A percentile compares a stretch with the other conserved stretches of the same genome.
phyloP scores from a whole-genome alignment of 2,329 filamentous ascomycete species.

The Arthrobotrys musiformis region DNA sequence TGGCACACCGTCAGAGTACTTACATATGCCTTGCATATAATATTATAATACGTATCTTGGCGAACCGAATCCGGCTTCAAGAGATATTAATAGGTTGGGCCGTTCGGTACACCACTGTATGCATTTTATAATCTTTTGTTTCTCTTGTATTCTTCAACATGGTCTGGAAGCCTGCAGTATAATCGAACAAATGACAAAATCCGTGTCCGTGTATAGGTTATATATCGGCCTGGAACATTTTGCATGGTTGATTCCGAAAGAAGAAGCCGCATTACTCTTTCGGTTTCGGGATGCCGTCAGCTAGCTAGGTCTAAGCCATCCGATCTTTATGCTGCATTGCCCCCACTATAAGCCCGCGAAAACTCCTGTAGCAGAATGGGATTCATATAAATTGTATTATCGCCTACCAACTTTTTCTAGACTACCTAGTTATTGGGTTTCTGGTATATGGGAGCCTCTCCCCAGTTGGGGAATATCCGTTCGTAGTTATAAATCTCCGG shows the following conservation, averaged over 20 bases:
- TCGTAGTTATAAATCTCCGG: conserved; percentile 69
- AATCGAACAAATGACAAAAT: neutral
- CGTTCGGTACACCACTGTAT: too few species aligned
- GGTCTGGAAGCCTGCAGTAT: too few species aligned
- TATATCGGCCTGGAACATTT: neutral
- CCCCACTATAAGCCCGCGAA: neutral
- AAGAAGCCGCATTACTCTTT: neutral
- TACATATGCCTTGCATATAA: too few species aligned
- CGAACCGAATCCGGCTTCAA: too few species aligned
- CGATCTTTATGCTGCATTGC: neutral
- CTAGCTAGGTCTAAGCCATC: conserved; percentile 6
- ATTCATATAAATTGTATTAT: too few species aligned
- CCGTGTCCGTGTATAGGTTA: neutral
- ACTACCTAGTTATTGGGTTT: neutral
- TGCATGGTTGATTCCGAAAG: conserved; percentile 5
- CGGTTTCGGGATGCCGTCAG: conserved; percentile 9
- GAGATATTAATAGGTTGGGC: too few species aligned
- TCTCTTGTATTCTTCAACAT: too few species aligned
- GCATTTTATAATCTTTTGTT: too few species aligned
- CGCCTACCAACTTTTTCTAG: too few species aligned
- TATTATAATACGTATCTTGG: too few species aligned
- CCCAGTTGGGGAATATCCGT: conserved; percentile 69
- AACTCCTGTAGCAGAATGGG: too few species aligned
- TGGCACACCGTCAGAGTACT: too few species aligned
- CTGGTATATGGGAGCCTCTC: conserved; percentile 62